phyloP scores from a whole-genome alignment of 2,329 filamentous ascomycete species.

The Torrubiella hemipterigena region DNA sequence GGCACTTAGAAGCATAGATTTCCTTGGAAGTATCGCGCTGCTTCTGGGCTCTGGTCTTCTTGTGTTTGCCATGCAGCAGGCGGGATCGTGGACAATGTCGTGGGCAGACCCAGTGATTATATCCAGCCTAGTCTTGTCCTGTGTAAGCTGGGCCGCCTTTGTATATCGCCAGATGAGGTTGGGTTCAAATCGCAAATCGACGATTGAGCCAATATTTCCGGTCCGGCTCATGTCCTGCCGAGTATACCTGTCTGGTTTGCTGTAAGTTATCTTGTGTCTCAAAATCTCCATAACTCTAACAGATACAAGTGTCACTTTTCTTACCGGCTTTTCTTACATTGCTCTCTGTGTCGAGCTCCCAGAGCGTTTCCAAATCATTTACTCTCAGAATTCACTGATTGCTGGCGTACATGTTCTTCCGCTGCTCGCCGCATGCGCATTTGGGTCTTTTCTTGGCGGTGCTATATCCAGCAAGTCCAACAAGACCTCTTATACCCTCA shows the following conservation, averaged over 20 bases:
- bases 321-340: slow-evolving; percentile 46
- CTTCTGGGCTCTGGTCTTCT: slow-evolving; percentile 39
- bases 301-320: slow-evolving; percentile 36
- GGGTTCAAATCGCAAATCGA: slow-evolving; percentile 19
- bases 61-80: slow-evolving; percentile 45
- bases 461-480: slow-evolving; percentile 41
- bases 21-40: slow-evolving; percentile 37
- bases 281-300: slow-evolving; percentile 7
- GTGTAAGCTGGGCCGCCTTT: slow-evolving; percentile 34
- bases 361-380: slow-evolving; percentile 48
- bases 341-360: slow-evolving; percentile 46
- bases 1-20: slow-evolving; percentile 36
- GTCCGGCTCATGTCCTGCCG: slow-evolving; percentile 32
- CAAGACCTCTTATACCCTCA: slow-evolving; percentile 37
- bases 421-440: slow-evolving; percentile 42
- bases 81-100: slow-evolving; percentile 34
- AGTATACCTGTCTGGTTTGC: slow-evolving; percentile 36
- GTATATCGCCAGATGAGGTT: slow-evolving; percentile 38
- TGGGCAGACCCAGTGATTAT: slow-evolving; percentile 43
- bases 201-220: slow-evolving; percentile 43
- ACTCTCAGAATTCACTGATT: slow-evolving; percentile 36
- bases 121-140: slow-evolving; percentile 32
- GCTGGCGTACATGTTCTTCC: slow-evolving; percentile 47
- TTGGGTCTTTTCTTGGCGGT: slow-evolving; percentile 44
- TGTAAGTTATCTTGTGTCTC: slow-evolving; percentile 24